phyloP scores from a whole-genome alignment of 495 filamentous ascomycete genomes.

The Saxophila tyrrhenica region DNA sequence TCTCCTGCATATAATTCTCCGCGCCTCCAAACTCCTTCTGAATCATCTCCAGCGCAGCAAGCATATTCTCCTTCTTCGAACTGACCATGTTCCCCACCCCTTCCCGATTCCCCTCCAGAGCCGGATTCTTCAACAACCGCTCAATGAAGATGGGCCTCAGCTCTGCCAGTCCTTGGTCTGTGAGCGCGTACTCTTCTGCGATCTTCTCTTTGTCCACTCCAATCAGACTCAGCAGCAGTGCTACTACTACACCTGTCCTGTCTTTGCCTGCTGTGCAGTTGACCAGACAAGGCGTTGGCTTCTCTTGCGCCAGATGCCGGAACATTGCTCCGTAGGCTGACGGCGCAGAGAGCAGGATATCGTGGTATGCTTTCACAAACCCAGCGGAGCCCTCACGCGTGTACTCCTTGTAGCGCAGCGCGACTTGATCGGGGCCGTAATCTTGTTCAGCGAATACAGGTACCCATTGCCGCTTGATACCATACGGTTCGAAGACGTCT shows the following conservation, averaged over 20 bases:
- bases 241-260: conserved; percentile 32
- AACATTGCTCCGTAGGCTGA: conserved; percentile 24
- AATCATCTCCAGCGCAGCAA: conserved; percentile 40
- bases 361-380: conserved; percentile 29
- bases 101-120: conserved; percentile 31
- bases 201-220: conserved; percentile 22
- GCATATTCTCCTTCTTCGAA: conserved; percentile 34
- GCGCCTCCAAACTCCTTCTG: conserved; percentile 43
- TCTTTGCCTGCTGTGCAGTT: conserved; percentile 37
- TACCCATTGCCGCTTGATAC: conserved; percentile 24
- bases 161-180: conserved; percentile 25
- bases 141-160: conserved; percentile 22
- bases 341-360: conserved; percentile 25
- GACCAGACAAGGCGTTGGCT: conserved; percentile 22
- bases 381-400: conserved; percentile 25
- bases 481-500: conserved; percentile 12
- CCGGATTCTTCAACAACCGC: conserved; percentile 19
- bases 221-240: conserved; percentile 25
- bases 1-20: conserved; percentile 42
- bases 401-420: conserved; percentile 30
- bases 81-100: conserved; percentile 21
- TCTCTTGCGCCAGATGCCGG: conserved; percentile 18
- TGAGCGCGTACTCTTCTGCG: conserved; percentile 30
- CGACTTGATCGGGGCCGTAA: conserved; percentile 31
- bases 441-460: conserved; percentile 31